phyloP scores from a whole-genome alignment of 108 stramenopile species.

The Pseudonitzschia multistriata region DNA sequence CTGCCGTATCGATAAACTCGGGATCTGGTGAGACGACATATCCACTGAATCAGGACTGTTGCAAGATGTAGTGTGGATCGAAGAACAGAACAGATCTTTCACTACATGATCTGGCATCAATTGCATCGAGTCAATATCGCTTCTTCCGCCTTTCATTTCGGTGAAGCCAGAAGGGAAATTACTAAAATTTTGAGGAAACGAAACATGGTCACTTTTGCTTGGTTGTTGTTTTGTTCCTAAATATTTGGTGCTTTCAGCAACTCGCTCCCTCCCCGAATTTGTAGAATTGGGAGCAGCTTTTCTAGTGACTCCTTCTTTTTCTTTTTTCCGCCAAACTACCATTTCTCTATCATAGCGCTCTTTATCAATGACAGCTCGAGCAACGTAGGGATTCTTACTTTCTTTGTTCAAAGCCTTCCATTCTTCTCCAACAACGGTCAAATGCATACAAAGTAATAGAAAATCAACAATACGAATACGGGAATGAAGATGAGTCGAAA shows the following conservation, averaged over 20 bases:
- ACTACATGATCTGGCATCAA: not conserved
- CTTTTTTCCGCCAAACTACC: slow-evolving; percentile 43
- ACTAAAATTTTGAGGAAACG: not conserved
- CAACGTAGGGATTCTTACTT: slow-evolving; percentile 41
- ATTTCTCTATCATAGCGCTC: slow-evolving; percentile 41
- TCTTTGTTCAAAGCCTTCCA: slow-evolving; percentile 56
- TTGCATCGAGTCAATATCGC: not conserved
- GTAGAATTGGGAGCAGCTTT: not conserved
- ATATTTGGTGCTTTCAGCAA: too few relatives aligned
- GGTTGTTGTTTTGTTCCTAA: not conserved
- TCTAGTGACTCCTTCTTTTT: slow-evolving; percentile 29
- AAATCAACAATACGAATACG: not conserved
- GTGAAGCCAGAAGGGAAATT: not conserved
- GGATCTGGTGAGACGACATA: not conserved
- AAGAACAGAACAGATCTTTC: not conserved
- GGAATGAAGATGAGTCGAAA: not conserved
- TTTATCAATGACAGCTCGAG: slow-evolving; percentile 40
- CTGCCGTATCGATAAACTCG: not conserved
- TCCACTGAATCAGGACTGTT: slow-evolving; percentile 6
- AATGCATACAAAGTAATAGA: not conserved
- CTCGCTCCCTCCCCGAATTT: too few relatives aligned
- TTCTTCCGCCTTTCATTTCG: not conserved
- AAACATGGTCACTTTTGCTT: not conserved
- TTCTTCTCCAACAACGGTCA: slow-evolving; percentile 27
- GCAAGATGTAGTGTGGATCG: not conserved